phyloP scores from a whole-genome alignment of 1,139 yeast species.

The Blastobotrys elegans region DNA sequence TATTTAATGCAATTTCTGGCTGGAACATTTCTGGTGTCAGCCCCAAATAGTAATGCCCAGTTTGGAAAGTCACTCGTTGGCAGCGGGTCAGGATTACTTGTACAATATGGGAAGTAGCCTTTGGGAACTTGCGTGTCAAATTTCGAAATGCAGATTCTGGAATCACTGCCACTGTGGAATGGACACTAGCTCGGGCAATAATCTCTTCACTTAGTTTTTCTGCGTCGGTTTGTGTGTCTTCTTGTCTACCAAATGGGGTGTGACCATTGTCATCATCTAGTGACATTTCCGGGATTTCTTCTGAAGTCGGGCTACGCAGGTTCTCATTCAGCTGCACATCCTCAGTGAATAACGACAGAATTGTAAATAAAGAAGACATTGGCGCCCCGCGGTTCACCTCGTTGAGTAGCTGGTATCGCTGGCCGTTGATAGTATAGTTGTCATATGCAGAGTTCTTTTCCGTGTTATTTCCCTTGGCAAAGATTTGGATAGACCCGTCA shows the following conservation, averaged over 20 bases:
- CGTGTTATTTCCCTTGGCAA: conserved; percentile 45
- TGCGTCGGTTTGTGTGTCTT: conserved; percentile 18
- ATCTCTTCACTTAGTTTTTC: conserved; percentile 40
- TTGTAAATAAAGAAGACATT: conserved; percentile 73
- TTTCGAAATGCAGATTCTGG: conserved; percentile 79
- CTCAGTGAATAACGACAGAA: conserved; percentile 64
- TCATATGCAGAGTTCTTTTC: conserved; percentile 3
- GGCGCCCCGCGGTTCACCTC: conserved; percentile 85
- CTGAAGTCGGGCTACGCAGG: conserved; percentile 11
- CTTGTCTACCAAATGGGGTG: background rate
- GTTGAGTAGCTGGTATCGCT: conserved; percentile 68
- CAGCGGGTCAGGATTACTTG: conserved; percentile 85
- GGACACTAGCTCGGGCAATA: conserved; percentile 55
- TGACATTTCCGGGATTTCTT: conserved; percentile 16
- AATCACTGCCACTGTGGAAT: conserved; percentile 86
- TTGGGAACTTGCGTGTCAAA: conserved; percentile 71
- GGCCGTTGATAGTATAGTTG: conserved; percentile 40
- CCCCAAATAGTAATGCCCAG: conserved; percentile 83
- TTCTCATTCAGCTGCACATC: conserved; percentile 26
- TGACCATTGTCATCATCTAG: conserved; percentile 12
- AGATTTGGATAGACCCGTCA: conserved; percentile 83
- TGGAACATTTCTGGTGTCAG: conserved; percentile 76
- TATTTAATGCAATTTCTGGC: conserved; percentile 67
- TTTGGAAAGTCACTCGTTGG: conserved; percentile 85
- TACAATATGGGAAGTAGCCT: conserved; percentile 88